Evolutionary conservation across 305 asterid species (phyloP).

Genomic region (Solanum chacoense): DNA sequence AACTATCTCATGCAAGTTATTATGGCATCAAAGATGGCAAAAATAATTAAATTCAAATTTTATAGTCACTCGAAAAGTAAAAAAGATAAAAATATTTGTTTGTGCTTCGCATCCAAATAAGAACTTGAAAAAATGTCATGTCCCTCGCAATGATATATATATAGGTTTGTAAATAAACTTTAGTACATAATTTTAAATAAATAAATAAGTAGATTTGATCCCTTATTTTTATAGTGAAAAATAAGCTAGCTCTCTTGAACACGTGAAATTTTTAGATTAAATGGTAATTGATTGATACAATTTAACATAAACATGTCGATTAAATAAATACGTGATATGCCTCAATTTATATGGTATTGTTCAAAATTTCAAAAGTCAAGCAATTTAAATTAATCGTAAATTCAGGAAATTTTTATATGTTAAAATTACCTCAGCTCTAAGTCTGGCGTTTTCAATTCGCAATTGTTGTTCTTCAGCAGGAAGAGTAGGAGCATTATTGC

Average conservation of each 20-base stretch:
- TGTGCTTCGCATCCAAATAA: neutral
- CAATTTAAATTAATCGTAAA: too few species aligned
- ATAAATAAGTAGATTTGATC: neutral
- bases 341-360: neutral
- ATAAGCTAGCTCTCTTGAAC: neutral
- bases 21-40: neutral
- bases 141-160: neutral
- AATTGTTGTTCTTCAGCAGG: conserved; percentile 45
- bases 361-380: neutral
- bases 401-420: too few species aligned
- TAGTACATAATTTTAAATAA: neutral
- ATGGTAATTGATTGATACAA: neutral
- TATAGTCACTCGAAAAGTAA: neutral
- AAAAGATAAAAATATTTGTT: neutral
- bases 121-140: neutral
- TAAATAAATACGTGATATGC: neutral
- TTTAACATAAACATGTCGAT: neutral
- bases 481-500: conserved; percentile 16
- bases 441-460: conserved; percentile 58
- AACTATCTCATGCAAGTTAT: neutral
- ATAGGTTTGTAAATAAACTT: neutral
- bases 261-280: neutral
- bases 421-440: conserved; percentile 63
- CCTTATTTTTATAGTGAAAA: neutral
- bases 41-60: neutral